Percentiles rank a stretch among this genome's conserved stretches.
Conservation (phyloP, 2,329 filamentous ascomycete genomes). For the Diaporthe vaccinii region DNA sequence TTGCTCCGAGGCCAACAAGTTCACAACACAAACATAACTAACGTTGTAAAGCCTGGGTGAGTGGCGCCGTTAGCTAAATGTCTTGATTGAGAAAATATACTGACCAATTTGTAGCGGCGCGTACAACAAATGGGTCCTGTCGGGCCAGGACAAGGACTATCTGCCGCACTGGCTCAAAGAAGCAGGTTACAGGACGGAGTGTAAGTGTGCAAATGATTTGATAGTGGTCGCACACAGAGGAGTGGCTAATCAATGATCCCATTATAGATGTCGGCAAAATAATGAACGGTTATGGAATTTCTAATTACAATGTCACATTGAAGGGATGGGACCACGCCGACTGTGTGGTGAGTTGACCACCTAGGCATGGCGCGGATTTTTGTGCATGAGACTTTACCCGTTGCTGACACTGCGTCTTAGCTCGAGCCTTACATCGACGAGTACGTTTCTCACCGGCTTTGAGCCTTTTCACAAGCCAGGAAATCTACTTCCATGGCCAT, state of each 20-base stretch:
- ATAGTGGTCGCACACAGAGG: background rate
- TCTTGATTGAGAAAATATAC: background rate
- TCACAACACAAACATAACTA: constrained; percentile 50
- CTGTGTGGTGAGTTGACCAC: constrained; percentile 39
- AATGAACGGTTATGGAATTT: constrained; percentile 57
- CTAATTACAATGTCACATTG: constrained; percentile 54
- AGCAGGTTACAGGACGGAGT: constrained; percentile 59
- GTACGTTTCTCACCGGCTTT: background rate
- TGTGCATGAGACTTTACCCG: background rate
- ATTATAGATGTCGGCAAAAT: constrained; percentile 54
- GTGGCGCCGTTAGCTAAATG: constrained; percentile 18
- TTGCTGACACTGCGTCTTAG: constrained; percentile 31
- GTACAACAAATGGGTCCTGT: constrained; percentile 59
- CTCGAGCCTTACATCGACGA: constrained; percentile 48
- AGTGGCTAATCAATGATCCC: too few species aligned
- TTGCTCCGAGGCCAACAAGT: constrained; percentile 46
- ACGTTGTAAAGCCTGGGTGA: constrained; percentile 51
- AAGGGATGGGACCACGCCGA: constrained; percentile 48
- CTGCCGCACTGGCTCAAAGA: constrained; percentile 59
- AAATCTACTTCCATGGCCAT: background rate
- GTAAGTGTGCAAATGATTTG: constrained; percentile 44
- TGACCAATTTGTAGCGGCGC: constrained; percentile 45
- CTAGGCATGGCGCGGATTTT: background rate
- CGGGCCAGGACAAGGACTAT: constrained; percentile 58
- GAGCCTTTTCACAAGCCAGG: background rate